Conservation (phyloP, 225 moss, liverwort and hornwort species). For the Takakia lepidozioides region DNA sequence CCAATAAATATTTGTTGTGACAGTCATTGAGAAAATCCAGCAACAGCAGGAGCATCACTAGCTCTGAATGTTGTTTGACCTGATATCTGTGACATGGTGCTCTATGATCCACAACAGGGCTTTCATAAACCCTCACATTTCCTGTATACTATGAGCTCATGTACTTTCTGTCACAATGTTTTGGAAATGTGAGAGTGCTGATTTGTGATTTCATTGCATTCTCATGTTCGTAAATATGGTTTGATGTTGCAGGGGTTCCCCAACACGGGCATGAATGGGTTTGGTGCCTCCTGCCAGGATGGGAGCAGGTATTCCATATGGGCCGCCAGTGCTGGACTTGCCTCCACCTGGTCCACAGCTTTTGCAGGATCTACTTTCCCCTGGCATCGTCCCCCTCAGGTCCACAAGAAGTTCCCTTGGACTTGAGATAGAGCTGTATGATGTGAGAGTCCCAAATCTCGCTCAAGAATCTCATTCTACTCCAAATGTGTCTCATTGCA, state of each 20-base stretch:
- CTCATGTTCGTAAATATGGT: background rate
- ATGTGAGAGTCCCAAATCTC: no score
- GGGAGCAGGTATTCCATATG: slow-evolving; percentile 43
- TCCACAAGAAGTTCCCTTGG: background rate
- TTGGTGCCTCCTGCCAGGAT: slow-evolving; percentile 41
- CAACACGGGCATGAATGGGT: slow-evolving; percentile 37
- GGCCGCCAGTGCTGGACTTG: slow-evolving; percentile 29
- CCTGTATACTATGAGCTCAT: no score
- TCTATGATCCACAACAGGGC: slow-evolving; percentile 84
- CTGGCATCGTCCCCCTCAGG: slow-evolving; percentile 1
- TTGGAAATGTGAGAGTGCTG: no score
- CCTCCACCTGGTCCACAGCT: slow-evolving; percentile 46
- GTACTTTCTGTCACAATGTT: no score
- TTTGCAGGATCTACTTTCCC: slow-evolving; percentile 27
- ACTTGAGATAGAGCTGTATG: no score
- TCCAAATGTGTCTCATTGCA: no score
- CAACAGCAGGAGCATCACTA: slow-evolving; percentile 20
- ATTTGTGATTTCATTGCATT: background rate
- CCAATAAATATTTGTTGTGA: slow-evolving; percentile 2
- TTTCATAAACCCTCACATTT: no score
- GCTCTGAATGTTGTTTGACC: slow-evolving; percentile 56
- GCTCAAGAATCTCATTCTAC: no score
- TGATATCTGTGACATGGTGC: slow-evolving; percentile 69
- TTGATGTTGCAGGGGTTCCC: slow-evolving; percentile 23
- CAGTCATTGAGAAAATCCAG: slow-evolving; percentile 48